Evolutionary conservation across 768 basidiomycete species (phyloP).

Genomic region (Boletus rex-veris): DNA sequence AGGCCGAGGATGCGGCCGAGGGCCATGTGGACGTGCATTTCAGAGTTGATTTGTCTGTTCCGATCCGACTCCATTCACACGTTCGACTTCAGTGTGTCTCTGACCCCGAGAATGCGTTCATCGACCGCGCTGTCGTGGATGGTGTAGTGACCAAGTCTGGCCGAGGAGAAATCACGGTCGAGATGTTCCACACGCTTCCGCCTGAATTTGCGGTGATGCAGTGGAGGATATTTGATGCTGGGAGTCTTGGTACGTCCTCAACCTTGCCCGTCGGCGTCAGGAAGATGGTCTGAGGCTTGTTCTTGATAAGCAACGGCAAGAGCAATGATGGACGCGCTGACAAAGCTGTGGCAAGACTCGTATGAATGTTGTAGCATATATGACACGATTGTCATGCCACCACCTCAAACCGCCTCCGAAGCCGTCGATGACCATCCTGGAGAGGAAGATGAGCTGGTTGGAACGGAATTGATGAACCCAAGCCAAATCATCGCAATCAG

Average conservation of each 20-base stretch:
- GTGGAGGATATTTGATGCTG: conserved; percentile 63
- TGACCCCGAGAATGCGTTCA: conserved; percentile 47
- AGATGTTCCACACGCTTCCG: conserved; percentile 54
- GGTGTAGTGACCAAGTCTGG: conserved; percentile 53
- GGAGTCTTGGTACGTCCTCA: conserved; percentile 48
- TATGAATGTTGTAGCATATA: conserved; percentile 48
- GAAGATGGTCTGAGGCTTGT: not conserved
- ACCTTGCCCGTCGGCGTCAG: not conserved
- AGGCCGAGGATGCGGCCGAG: conserved; percentile 24
- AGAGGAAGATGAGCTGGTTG: conserved; percentile 11
- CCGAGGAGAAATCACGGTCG: conserved; percentile 53
- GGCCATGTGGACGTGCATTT: conserved; percentile 48
- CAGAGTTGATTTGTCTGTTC: conserved; percentile 48
- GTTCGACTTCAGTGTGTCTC: conserved; percentile 60
- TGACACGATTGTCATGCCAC: conserved; percentile 40
- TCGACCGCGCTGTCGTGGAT: conserved; percentile 48
- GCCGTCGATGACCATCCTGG: not conserved
- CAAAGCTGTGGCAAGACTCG: conserved; percentile 42
- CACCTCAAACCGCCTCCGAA: conserved; percentile 19
- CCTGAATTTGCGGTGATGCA: conserved; percentile 58
- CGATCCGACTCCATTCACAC: conserved; percentile 61
- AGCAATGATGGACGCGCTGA: conserved; percentile 64
- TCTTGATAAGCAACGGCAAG: conserved; percentile 48
- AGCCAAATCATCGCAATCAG: conserved; percentile 53
- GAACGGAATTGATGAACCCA: conserved; percentile 39